Percentiles rank a stretch among this genome's conserved stretches.
Conservation (phyloP, 2,329 filamentous ascomycete genomes). For the Tolypocladium inflatum region DNA sequence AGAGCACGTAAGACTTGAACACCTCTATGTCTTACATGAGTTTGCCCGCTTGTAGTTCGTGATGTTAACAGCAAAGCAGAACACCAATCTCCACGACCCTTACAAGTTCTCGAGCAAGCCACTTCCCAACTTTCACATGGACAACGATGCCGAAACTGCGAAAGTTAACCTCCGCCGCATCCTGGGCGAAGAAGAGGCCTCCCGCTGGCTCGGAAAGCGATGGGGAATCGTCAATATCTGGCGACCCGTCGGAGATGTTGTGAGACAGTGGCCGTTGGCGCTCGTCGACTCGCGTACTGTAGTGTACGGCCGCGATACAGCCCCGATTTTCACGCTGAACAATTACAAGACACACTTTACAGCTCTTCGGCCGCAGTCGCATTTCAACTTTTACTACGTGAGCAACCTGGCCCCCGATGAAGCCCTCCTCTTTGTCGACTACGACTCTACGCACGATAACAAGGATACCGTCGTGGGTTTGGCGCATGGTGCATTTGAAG, state of each 20-base stretch:
- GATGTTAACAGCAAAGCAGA: neutral
- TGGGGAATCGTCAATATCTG: constrained; percentile 3
- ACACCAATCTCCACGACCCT: constrained; percentile 1
- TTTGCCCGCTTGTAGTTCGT: neutral
- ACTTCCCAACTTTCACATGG: constrained; percentile 2
- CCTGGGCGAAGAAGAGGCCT: neutral
- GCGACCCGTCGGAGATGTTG: constrained; percentile 1
- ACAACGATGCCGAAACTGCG: constrained; percentile 3
- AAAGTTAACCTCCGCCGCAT: constrained; percentile 1
- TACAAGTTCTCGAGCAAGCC: constrained; percentile 2
- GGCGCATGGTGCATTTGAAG: neutral
- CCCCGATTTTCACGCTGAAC: constrained; percentile 1
- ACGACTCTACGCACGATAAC: neutral
- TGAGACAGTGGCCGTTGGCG: neutral
- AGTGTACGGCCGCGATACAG: neutral
- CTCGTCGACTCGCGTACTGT: neutral
- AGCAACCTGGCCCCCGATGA: constrained; percentile 2
- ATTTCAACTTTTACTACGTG: constrained; percentile 2
- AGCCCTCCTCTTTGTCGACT: constrained; percentile 1
- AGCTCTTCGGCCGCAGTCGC: neutral
- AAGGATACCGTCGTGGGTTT: neutral
- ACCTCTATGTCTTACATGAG: neutral
- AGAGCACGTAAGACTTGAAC: neutral
- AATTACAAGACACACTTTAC: constrained; percentile 3
- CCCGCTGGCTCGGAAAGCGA: constrained; percentile 1